Evolutionary conservation across 371 early-diverging fungal species (phyloP), one percentile per base, ranked within the genome.

Genomic region (Lichtheimia ornata): DNA sequence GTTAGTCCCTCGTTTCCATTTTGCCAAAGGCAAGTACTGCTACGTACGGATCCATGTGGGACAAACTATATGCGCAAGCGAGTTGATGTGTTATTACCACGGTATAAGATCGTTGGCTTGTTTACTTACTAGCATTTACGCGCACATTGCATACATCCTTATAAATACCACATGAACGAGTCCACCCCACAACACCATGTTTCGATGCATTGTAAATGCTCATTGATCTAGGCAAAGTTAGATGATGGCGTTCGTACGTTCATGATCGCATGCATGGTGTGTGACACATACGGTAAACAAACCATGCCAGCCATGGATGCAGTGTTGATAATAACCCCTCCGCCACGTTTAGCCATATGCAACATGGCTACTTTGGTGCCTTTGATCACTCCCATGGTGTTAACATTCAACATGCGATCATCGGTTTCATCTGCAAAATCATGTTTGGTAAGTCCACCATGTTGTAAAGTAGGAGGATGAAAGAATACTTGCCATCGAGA

Each of bases 281-380:
- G 28, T 28, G 7, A 28, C 28, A 67, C 40, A 55, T 15, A 55
- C 50, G 50, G 15, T 40, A 55, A 55, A 49, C 30, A 18, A 50
- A 12, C 13, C 53, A 59, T 35, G 22, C 64, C 59, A n/a, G 64
- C 58, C 1, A 67, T 51, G 30, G 72, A 72, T 41, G 79, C 74
- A 12, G 69, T 59, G 42, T 69, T 79, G 25, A 85, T 75, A 62
- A 86, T 84, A 6, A 71, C 72, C 13, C 74, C 78, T 12, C 81
- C 74, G 7, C 73, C 72, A 22, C 74, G 63, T 28, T 75, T 78
- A 2, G 66, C 62, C 69, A 78, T 69, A 59, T 75, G 67, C 50
- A 76, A 57, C 17, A 75, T 52, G 14, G 76, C 76, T 0, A 78
- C 74, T 44, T 75, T 75, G 35, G 69, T 70, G 0, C 59, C 59